Evolutionary conservation across 108 stramenopile genomes (phyloP), one percentile per base, ranked within the genome.

Genomic region (Skeletonema marinoi): DNA sequence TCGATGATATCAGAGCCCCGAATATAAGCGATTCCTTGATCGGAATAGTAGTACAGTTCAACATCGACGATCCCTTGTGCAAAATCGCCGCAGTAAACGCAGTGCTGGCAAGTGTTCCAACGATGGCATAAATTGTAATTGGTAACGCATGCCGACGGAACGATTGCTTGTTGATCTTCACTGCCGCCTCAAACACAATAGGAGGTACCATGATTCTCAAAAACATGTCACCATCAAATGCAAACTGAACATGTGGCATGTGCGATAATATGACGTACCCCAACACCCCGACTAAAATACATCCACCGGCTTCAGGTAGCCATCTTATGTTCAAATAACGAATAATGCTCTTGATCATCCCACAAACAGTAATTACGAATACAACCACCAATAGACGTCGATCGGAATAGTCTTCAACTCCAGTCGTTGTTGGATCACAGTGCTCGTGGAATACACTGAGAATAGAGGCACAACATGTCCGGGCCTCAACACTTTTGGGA

Each of bases 301-400:
- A 96, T 0, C 92, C 96, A 6, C 92, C 96, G 13, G 96, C 96
- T 60, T 94, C 93, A 12, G 96, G 96, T 13, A 96, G 86, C 91
- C 92, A 93, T 32, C 88, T 72, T n/a, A 96, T 85, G 46, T 89
- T 81, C 70, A 93, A 91, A 71, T 92, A 87, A 8, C 94, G 91
- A 73, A 96, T 96, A 33, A 96, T 62, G 36, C 90, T 91, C 74
- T 96, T 96, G 12, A 96, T 84, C 81, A 96, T 88, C 1, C 94
- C 92, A 70, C 94, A 96, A 12, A 90, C 77, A 12, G 91, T 92
- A 77, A 96, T 88, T 9, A 96, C 91, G 41, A 87, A 88, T 7
- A 96, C 92, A 58, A 90, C 78, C 44, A 96, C 87, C 59, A 96
- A 86, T 13, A 96, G 78, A 36, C 88, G 71, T 29, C 81, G 65